Evolutionary conservation across 148 eudicot species (phyloP).

Genomic region (Fallopia convolvulus): DNA sequence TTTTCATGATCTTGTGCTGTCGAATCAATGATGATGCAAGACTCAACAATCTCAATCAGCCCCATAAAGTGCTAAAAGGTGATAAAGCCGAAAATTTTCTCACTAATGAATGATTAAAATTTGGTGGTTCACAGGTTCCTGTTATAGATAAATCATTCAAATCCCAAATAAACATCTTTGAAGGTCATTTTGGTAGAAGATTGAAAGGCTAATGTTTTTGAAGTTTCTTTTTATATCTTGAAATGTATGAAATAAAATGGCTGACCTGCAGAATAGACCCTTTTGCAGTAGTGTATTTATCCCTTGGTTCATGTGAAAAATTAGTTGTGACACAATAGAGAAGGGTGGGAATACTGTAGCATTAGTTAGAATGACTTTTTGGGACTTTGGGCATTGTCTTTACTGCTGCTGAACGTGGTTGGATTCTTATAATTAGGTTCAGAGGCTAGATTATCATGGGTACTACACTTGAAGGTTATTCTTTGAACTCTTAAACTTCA

Average conservation of each 20-base stretch:
- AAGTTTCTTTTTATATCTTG: neutral
- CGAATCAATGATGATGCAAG: neutral
- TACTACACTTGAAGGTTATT: neutral
- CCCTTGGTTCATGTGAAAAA: neutral
- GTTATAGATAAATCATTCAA: neutral
- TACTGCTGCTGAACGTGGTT: conserved; percentile 4
- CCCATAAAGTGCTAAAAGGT: neutral
- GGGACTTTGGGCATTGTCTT: neutral
- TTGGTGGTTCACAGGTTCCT: conserved; percentile 1
- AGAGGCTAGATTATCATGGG: neutral
- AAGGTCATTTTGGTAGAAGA: neutral
- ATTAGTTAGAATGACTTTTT: neutral
- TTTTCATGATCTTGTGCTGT: neutral
- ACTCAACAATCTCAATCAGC: conserved; percentile 5
- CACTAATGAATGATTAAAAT: neutral
- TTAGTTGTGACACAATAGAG: neutral
- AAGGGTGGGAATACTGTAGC: neutral
- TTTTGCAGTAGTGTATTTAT: neutral
- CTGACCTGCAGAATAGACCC: conserved; percentile 1
- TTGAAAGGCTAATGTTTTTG: neutral
- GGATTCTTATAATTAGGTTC: neutral
- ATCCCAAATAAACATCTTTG: neutral
- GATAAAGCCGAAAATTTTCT: neutral
- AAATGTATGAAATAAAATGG: neutral
- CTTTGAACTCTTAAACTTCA: neutral